Base-by-base conservation (phyloP, 306 rosid genomes). In the Vachellia pachyceras region DNA sequence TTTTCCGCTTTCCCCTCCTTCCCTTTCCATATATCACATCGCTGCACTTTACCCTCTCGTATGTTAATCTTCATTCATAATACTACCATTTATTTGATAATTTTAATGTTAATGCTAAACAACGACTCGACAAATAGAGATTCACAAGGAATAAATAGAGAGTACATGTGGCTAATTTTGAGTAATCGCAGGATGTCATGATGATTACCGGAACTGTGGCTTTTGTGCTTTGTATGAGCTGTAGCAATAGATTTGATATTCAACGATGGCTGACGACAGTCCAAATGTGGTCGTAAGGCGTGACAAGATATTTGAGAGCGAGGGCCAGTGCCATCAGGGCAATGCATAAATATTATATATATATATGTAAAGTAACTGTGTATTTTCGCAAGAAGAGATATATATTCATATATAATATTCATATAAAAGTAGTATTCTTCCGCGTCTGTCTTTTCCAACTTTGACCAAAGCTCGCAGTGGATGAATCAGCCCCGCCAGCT, bases 401-500 rank as follows among this genome's bases (percentile, higher is more conserved):
- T 2, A 10, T 20, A 70, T 57, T 13, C 14, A 13, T 12, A 3
- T 6, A 2, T 18, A n/a, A 54, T n/a, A 54, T 17, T 50, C 0
- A 20, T 55, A 55, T 0, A 70, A 79, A 82, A 69, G 44, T 66
- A 65, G 70, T 77, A 68, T 68, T 74, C 72, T 78, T 12, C 60
- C 45, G 85, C 54, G 65, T 36, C 84, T 75, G 86, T 82, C 91
- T 84, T 83, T 89, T 85, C 76, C 25, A 75, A 81, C 85, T 86
- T 87, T 90, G 94, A 88, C 93, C 67, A 87, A 78, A 82, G 22
- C 14, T 7, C 0, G 23, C 20, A 22, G 55, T 22, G 20, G 46
- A n/a, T 8, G 37, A 77, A 79, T 20, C 64, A 84, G 41, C 79
- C 88, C 79, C 9, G 70, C 86, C 92, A 90, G 89, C 94, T 91